Evolutionary conservation across 108 stramenopile species (phyloP).

Genomic region (Bacterosira constricta): DNA sequence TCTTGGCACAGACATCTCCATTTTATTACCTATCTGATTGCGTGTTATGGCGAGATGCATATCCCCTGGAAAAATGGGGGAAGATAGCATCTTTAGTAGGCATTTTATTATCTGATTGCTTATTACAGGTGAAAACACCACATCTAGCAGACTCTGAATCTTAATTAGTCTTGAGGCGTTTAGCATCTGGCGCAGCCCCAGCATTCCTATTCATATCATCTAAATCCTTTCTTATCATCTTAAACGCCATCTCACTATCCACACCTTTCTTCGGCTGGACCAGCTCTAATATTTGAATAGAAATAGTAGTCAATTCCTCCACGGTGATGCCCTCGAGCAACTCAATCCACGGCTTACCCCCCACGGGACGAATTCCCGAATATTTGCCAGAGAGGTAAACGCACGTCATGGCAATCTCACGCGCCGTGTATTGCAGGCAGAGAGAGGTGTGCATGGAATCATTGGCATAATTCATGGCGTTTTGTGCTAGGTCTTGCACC

Average conservation of each 20-base stretch:
- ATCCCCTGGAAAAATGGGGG: too few species aligned
- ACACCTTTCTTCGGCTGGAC: conserved; percentile 31
- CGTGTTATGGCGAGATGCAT: too few species aligned
- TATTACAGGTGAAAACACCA: too few species aligned
- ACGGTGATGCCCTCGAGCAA: conserved; percentile 49
- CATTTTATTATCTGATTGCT: too few species aligned
- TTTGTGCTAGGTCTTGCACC: conserved; percentile 74
- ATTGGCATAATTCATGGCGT: conserved; percentile 87
- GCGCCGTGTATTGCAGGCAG: conserved; percentile 73
- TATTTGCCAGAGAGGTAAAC: conserved; percentile 75
- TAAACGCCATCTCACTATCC: conserved; percentile 28
- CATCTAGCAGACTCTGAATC: too few species aligned
- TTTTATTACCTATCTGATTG: too few species aligned
- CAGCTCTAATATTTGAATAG: conserved; percentile 37
- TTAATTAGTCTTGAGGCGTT: conserved; percentile 25
- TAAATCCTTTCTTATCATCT: conserved; percentile 35
- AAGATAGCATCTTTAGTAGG: too few species aligned
- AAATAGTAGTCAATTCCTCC: conserved; percentile 28
- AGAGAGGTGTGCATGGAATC: conserved; percentile 84
- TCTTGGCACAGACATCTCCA: too few species aligned
- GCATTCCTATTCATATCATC: conserved; percentile 22
- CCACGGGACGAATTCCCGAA: conserved; percentile 52
- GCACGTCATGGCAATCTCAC: conserved; percentile 71
- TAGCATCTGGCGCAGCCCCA: conserved; percentile 4
- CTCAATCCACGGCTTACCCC: conserved; percentile 57